phyloP scores from a whole-genome alignment of 1,284 basidiomycete species.

The Coniferiporia weirii region DNA sequence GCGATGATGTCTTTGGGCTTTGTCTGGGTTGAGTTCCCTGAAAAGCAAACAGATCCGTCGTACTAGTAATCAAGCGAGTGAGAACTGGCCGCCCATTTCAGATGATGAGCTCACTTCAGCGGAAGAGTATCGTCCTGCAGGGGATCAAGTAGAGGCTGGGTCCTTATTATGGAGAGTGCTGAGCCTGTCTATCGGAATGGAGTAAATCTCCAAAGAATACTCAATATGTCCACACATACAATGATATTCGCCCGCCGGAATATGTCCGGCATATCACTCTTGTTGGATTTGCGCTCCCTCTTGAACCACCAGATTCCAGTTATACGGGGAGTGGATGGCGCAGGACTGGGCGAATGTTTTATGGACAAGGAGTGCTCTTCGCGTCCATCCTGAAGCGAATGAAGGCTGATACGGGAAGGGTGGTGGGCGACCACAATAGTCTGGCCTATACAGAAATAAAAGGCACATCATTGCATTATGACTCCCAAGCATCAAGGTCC shows the following conservation, averaged over 20 bases:
- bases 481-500: neutral
- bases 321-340: constrained; percentile 28
- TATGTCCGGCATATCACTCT: constrained; percentile 61
- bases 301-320: constrained; percentile 68
- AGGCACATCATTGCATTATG: constrained; percentile 5
- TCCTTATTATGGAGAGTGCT: constrained; percentile 61
- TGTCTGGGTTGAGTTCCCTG: constrained; percentile 55
- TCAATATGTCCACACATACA: constrained; percentile 36
- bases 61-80: constrained; percentile 36
- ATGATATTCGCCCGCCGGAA: constrained; percentile 62
- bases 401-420: constrained; percentile 60
- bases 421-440: constrained; percentile 68
- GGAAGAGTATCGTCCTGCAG: constrained; percentile 59
- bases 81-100: neutral
- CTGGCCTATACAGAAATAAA: constrained; percentile 44
- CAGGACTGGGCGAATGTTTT: constrained; percentile 19
- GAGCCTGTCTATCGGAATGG: constrained; percentile 57
- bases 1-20: constrained; percentile 33
- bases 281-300: constrained; percentile 37
- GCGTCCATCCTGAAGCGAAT: constrained; percentile 71
- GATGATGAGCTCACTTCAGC: constrained; percentile 43
- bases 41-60: constrained; percentile 72
- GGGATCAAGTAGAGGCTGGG: constrained; percentile 64
- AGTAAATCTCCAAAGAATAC: constrained; percentile 2
- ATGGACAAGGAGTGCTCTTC: constrained; percentile 43